phyloP scores from a whole-genome alignment of 139 green algal genomes.

The Tetraselmis chui region DNA sequence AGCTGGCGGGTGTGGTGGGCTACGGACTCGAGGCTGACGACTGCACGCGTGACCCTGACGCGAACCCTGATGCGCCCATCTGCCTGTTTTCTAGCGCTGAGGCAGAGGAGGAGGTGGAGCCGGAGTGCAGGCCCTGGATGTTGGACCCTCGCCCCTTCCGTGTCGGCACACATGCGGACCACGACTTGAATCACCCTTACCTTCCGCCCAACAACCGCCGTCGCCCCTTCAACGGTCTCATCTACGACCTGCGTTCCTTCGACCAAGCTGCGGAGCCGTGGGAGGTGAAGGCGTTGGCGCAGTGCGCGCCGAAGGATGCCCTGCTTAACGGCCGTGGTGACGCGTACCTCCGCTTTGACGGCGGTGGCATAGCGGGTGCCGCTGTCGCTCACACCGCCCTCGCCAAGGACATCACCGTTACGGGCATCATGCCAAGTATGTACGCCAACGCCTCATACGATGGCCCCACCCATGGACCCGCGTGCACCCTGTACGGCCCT shows the following conservation, averaged over 20 bases:
- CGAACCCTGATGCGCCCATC: not conserved
- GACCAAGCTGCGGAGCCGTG: not conserved
- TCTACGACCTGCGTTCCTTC: not conserved
- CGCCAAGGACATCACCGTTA: not conserved
- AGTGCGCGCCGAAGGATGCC: not conserved
- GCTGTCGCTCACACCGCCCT: not conserved
- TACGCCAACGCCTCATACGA: slow-evolving; percentile 2
- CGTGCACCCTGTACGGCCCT: not conserved
- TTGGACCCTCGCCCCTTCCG: not conserved
- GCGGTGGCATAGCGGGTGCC: not conserved
- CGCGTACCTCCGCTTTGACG: not conserved
- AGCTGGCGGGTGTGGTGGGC: not conserved
- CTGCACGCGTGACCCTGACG: not conserved
- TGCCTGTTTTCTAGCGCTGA: not conserved
- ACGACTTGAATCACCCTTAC: not conserved
- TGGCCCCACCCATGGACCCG: not conserved
- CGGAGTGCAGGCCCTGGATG: not conserved
- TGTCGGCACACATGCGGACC: not conserved
- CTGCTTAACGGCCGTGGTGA: not conserved
- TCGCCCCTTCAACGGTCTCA: not conserved
- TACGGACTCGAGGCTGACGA: not conserved
- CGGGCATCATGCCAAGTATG: not conserved
- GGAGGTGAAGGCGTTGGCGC: not conserved
- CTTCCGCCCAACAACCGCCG: not conserved
- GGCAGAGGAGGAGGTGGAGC: not conserved